Conservation (phyloP, 768 basidiomycete species). For the Strobilomyces dryophilus region DNA sequence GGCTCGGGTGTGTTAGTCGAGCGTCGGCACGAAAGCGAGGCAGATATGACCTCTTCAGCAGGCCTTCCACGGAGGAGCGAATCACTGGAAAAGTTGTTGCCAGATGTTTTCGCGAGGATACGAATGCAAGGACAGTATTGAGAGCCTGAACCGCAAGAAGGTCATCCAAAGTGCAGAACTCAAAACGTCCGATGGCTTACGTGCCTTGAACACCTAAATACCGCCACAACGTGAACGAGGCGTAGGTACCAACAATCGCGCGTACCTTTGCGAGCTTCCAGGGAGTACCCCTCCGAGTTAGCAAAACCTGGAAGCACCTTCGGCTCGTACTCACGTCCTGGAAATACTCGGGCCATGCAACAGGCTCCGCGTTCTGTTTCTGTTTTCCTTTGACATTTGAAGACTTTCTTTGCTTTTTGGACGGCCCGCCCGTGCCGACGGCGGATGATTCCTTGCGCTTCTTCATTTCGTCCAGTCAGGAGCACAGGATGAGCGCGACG, state of each 20-base stretch:
- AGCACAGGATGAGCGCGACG: neutral
- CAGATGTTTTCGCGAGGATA: conserved; percentile 75
- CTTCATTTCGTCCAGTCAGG: conserved; percentile 7
- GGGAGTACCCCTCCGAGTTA: conserved; percentile 1
- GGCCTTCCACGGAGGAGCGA: conserved; percentile 72
- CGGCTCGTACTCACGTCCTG: conserved; percentile 35
- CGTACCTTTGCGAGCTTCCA: conserved; percentile 59
- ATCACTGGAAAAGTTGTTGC: conserved; percentile 77
- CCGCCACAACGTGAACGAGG: neutral
- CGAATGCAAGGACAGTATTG: conserved; percentile 86
- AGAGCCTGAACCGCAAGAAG: conserved; percentile 51
- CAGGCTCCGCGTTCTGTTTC: conserved; percentile 3
- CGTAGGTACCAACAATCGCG: no score
- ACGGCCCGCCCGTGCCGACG: neutral
- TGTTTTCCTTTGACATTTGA: conserved; percentile 17
- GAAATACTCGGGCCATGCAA: conserved; percentile 63
- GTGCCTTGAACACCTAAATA: conserved; percentile 42
- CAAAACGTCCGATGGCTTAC: neutral
- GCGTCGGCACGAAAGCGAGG: neutral
- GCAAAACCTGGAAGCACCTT: neutral
- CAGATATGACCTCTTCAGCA: conserved; percentile 60
- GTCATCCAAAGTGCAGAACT: neutral
- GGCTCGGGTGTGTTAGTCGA: neutral
- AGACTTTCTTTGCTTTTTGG: conserved; percentile 17
- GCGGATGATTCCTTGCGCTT: conserved; percentile 7